These are phyloP conservation scores for Eurotiales sp. DNA, from an alignment of 2,329 filamentous ascomycete genomes.

Conservation along the genomic window DNA sequence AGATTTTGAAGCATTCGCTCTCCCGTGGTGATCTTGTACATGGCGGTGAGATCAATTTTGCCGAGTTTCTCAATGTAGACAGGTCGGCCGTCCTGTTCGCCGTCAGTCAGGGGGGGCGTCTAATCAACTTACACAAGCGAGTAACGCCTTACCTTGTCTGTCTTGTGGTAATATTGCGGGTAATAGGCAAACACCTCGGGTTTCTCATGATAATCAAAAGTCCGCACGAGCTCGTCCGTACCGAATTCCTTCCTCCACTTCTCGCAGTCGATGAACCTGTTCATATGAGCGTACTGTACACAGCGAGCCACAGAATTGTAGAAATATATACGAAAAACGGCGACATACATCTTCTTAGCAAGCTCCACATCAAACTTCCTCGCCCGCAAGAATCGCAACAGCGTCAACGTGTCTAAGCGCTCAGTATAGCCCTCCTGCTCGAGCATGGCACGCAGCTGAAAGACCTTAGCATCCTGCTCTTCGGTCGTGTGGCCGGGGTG, in stretches of 20 bases:
- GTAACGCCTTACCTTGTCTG: slow-evolving; percentile 45
- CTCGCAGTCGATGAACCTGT: slow-evolving; percentile 85
- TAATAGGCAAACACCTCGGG: slow-evolving; percentile 82
- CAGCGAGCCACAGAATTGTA: background rate
- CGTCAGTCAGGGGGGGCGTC: background rate
- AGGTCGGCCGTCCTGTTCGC: slow-evolving; percentile 77
- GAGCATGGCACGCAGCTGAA: slow-evolving; percentile 78
- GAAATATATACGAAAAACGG: no score
- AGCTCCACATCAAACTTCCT: slow-evolving; percentile 88
- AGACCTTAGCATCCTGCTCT: slow-evolving; percentile 83
- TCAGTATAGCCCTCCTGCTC: slow-evolving; percentile 79
- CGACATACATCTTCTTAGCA: slow-evolving; percentile 79
- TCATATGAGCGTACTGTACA: slow-evolving; percentile 16
- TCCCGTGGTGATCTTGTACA: slow-evolving; percentile 87
- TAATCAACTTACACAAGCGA: background rate
- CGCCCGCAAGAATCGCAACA: slow-evolving; percentile 89
- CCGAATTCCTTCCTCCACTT: slow-evolving; percentile 85
- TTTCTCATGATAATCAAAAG: slow-evolving; percentile 86
- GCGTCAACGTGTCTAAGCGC: slow-evolving; percentile 83
- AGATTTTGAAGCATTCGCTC: slow-evolving; percentile 97
- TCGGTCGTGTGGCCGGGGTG: slow-evolving; percentile 84
- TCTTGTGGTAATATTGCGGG: slow-evolving; percentile 97
- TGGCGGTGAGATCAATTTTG: slow-evolving; percentile 81
- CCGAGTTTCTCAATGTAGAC: slow-evolving; percentile 97
- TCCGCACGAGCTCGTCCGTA: slow-evolving; percentile 74